Percentiles rank a stretch among this genome's conserved stretches.
phyloP scores from a whole-genome alignment of 768 basidiomycete genomes.

The Nidularia pulvinata region DNA sequence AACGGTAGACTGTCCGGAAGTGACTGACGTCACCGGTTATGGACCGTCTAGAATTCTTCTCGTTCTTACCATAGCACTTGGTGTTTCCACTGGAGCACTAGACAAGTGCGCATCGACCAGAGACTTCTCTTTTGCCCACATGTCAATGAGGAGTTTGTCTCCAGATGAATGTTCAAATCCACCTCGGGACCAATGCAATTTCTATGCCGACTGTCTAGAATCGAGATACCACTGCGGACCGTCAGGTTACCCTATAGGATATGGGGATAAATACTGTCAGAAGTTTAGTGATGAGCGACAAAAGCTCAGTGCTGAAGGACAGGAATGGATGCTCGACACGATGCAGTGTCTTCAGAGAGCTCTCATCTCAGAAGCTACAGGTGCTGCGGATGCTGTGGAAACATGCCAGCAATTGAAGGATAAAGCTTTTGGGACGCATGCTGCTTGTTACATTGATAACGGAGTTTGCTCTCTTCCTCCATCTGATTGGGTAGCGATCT shows the following conservation, averaged over 20 bases:
- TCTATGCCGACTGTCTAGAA: conserved; percentile 39
- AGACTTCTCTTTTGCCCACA: too few species aligned
- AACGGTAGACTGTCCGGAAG: too few species aligned
- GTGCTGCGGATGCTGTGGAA: conserved; percentile 2
- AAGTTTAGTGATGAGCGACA: conserved; percentile 24
- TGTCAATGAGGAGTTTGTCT: too few species aligned
- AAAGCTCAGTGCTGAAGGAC: conserved; percentile 23
- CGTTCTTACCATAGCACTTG: too few species aligned
- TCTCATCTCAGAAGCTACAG: conserved; percentile 27
- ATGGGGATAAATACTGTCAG: conserved; percentile 31
- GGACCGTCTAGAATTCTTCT: too few species aligned
- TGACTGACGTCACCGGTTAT: too few species aligned
- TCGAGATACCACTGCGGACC: conserved; percentile 36
- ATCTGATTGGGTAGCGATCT: conserved; percentile 27
- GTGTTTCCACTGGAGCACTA: too few species aligned
- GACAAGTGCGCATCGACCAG: too few species aligned
- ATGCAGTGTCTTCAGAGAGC: conserved; percentile 40
- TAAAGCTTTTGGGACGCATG: conserved; percentile 33
- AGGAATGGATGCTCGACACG: conserved; percentile 35
- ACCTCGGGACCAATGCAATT: conserved; percentile 29
- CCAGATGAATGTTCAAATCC: conserved; percentile 18
- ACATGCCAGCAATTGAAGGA: conserved; percentile 26
- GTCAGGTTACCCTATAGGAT: conserved; percentile 33
- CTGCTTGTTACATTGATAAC: conserved; percentile 29
- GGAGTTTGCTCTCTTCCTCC: conserved; percentile 33